Evolutionary conservation across 805 yeast species (phyloP).

Genomic region (Zygotorulaspora florentina): DNA sequence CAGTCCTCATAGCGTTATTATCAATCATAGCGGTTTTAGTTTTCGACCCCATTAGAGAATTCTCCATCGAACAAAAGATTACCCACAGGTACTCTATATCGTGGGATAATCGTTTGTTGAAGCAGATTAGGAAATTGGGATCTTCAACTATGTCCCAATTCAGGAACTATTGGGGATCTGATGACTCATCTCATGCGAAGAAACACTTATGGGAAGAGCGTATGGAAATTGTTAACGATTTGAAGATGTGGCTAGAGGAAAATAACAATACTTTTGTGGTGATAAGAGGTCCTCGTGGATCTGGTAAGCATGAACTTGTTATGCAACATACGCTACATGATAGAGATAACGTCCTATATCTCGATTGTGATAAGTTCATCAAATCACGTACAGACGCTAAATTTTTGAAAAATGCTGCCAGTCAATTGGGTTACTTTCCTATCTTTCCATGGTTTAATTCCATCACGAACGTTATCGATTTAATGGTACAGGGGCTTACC

Average conservation of each 20-base stretch:
- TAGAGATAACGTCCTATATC: conserved; percentile 56
- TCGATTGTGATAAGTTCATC: conserved; percentile 75
- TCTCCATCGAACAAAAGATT: conserved; percentile 69
- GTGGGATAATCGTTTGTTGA: conserved; percentile 39
- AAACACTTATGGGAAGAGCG: conserved; percentile 65
- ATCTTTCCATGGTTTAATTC: conserved; percentile 89
- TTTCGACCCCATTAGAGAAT: conserved; percentile 90
- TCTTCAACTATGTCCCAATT: conserved; percentile 38
- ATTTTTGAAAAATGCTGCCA: conserved; percentile 63
- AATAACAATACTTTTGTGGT: conserved; percentile 87
- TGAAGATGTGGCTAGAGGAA: conserved; percentile 78
- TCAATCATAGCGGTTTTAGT: conserved; percentile 80
- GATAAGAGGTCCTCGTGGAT: conserved; percentile 88
- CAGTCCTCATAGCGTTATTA: conserved; percentile 68
- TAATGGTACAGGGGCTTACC: conserved; percentile 82
- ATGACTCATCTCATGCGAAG: conserved; percentile 27
- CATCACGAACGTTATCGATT: conserved; percentile 71
- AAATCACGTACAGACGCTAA: conserved; percentile 71
- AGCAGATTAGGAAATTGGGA: conserved; percentile 37
- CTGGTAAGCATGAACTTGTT: conserved; percentile 85
- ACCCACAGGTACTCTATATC: conserved; percentile 53
- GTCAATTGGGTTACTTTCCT: conserved; percentile 85
- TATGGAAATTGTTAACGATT: conserved; percentile 57
- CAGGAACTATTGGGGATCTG: conserved; percentile 34
- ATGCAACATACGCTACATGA: conserved; percentile 58